Base-by-base conservation (phyloP, 192 early-diverging fungal species). In the Podila minutissima region DNA sequence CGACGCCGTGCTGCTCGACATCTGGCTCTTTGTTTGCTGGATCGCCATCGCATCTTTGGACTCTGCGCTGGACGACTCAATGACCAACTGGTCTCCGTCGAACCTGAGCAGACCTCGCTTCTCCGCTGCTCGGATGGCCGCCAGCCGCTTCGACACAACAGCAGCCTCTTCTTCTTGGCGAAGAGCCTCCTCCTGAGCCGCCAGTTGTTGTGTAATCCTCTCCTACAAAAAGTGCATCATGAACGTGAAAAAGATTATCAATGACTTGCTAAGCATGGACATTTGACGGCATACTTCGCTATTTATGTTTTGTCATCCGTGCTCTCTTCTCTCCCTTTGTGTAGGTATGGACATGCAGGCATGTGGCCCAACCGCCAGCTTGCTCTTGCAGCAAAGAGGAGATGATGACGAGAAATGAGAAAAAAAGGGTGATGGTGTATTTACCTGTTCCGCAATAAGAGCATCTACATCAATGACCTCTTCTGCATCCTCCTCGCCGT, bases 381-480 rank as follows among this genome's bases (percentile, higher is more conserved):
- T 37, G 35, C 10, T 37, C 6, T 37, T 10, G 35, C 9, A 37
- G 35, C 35, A 37, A 11, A 37, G 35, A 8, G 35, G 35, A 37
- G 35, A 37, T 37, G 35, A 37, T 37, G 35, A 37, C 53, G 49
- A 58, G 19, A 26, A 59, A 37, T 2, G 32, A 68, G 11, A 50
- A 68, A 37, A 50, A 38, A 66, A n/a, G 10, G 20, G 62, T 20
- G 26, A 24, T 9, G 10, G 7, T 15, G 1, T 37, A 37, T 37
- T 26, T 69, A 81, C 77, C 77, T 81, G 77, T 61, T 81, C 71
- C 8, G 66, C 70, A 50, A 81, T 73, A 12, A 81, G 66, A 20
- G 70, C 70, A 65, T 81, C 66, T 2, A 81, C 71, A 33, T 81
- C 66, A 28, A 78, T 66, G 13, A 72, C 66, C 33, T 81, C 77